phyloP scores from a whole-genome alignment of 2,329 filamentous ascomycete genomes.

The Didymella keratinophila region DNA sequence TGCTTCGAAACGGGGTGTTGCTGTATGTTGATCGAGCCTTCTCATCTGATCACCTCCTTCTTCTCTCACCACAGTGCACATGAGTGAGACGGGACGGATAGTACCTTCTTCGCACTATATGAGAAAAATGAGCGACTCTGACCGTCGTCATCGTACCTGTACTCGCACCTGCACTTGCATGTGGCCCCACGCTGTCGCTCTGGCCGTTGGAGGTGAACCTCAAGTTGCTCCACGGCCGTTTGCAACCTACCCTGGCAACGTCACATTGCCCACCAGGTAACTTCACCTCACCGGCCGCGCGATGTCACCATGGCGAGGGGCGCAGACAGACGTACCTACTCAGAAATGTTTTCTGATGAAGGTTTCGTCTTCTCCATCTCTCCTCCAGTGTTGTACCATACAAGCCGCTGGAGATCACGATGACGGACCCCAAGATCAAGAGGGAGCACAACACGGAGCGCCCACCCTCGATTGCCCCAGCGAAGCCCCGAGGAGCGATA shows the following conservation, averaged over 20 bases:
- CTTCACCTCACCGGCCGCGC: conserved; percentile 9
- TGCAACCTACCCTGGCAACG: not conserved
- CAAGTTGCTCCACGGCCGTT: not conserved
- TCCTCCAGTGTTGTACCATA: conserved; percentile 4
- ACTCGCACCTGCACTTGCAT: not conserved
- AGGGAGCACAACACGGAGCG: conserved; percentile 18
- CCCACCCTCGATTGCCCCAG: not conserved
- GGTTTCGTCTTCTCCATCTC: not conserved
- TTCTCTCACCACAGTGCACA: not conserved
- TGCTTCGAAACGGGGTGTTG: too few species aligned
- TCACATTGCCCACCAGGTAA: not conserved
- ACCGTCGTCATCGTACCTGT: not conserved
- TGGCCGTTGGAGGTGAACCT: not conserved
- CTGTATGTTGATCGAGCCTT: not conserved
- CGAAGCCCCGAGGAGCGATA: not conserved
- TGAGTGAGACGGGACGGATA: not conserved
- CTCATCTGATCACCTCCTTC: not conserved
- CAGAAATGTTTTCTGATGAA: not conserved
- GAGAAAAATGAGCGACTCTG: not conserved
- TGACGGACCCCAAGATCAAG: conserved; percentile 19
- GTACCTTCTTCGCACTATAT: not conserved
- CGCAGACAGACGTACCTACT: not conserved
- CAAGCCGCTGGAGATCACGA: conserved; percentile 1
- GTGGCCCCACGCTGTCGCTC: not conserved
- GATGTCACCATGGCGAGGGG: conserved; percentile 2